These are phyloP conservation scores for Naganishia sp. DNA, from an alignment of 1,284 basidiomycete species.

Conservation along the genomic window DNA sequence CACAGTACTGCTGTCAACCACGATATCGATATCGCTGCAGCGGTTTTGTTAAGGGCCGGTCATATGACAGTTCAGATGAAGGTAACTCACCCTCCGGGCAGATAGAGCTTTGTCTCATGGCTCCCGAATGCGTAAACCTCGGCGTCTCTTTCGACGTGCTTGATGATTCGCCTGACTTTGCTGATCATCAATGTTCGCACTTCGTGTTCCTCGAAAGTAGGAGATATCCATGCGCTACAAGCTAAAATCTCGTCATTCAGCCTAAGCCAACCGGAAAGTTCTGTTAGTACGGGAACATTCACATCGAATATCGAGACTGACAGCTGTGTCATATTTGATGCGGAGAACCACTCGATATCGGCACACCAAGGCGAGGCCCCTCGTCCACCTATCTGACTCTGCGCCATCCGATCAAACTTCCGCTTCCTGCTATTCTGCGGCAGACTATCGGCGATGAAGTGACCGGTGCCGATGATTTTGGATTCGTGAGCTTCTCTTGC, in stretches of 20 bases:
- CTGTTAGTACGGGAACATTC: not conserved
- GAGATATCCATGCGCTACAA: constrained; percentile 84
- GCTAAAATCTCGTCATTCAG: constrained; percentile 80
- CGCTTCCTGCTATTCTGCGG: constrained; percentile 76
- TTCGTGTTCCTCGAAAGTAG: constrained; percentile 80
- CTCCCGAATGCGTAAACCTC: constrained; percentile 85
- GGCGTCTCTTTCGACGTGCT: constrained; percentile 72
- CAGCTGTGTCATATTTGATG: constrained; percentile 7
- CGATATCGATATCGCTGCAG: constrained; percentile 61
- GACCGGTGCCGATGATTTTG: constrained; percentile 13
- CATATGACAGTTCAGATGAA: constrained; percentile 34
- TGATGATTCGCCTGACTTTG: constrained; percentile 70
- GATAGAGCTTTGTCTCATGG: constrained; percentile 90
- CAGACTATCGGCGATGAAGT: constrained; percentile 56
- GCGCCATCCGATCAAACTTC: constrained; percentile 73
- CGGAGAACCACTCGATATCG: constrained; percentile 21
- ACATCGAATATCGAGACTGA: not conserved
- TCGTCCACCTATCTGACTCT: constrained; percentile 62
- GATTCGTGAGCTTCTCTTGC: constrained; percentile 57
- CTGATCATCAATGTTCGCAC: constrained; percentile 74
- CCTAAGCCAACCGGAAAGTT: constrained; percentile 54
- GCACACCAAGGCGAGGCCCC: constrained; percentile 22
- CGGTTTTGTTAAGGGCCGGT: not conserved
- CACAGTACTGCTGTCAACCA: constrained; percentile 55
- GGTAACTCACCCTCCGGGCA: constrained; percentile 78